Evolutionary conservation across 495 filamentous ascomycete genomes (phyloP), one percentile per base, ranked within the genome.

Genomic region (Trichoderma orchidacearum): DNA sequence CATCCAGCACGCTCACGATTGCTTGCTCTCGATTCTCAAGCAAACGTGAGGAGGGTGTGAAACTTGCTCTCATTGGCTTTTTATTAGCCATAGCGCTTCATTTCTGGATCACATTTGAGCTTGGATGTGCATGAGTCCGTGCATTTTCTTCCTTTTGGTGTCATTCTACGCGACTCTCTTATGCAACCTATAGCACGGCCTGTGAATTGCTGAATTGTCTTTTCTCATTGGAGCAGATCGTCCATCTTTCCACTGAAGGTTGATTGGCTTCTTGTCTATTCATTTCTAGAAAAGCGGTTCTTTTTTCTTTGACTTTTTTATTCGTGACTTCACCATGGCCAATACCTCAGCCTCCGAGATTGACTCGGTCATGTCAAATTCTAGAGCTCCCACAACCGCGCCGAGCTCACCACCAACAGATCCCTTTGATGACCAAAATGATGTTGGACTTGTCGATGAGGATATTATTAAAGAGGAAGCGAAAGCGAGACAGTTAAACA

Each of bases 401-500:
- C 70, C 73, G 0, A 75, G 71, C 3, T 77, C 76, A 0, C 74
- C 72, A 18, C 30, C 53, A 3, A 18, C 31, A 1, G 35, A 60
- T 27, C 54, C 60, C 12, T 23, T 38, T 18, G 35, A 59, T 31
- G 23, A 63, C 31, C 70, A 71, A 56, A 72, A 73, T 68, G 70
- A 60, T 53, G 63, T 70, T 59, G 35, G 57, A 5, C 32, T 32
- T 21, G 31, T 53, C 8, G 57, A 75, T 55, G 72, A 73, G 56
- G 66, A 74, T 3, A 74, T 79, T 60, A 70, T 70, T 7, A 72
- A 70, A 1, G 79, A 83, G 56, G 81, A 85, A 58, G 70, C 75
- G 54, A 68, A 68, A 51, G 78, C 80, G 32, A 66, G 68, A 0
- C 56, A 54, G 18, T 65, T 60, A 29, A 80, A 83, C 57, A 66